Conservation (phyloP, 2,329 filamentous ascomycete genomes). For the Claviceps sp. region DNA sequence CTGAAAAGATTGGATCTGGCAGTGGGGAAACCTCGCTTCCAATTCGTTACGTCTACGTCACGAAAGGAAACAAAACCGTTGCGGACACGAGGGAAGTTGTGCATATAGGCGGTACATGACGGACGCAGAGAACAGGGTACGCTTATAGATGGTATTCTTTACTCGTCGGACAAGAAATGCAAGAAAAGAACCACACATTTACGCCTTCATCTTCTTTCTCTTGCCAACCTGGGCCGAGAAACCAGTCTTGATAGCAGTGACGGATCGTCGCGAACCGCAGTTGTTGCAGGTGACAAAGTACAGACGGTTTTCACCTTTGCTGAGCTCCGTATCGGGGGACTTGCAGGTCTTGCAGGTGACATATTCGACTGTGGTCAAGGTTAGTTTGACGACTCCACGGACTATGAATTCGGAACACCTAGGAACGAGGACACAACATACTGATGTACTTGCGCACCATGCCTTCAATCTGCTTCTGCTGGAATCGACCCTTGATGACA, state of each 20-base stretch:
- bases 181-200: conserved; percentile 22
- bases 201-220: conserved; percentile 87
- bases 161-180: background rate
- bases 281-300: conserved; percentile 96
- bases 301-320: conserved; percentile 97
- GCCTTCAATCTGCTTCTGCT: conserved; percentile 98
- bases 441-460: conserved; percentile 90
- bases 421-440: conserved; percentile 29
- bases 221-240: conserved; percentile 99
- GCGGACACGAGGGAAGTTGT: background rate
- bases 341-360: conserved; percentile 98
- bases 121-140: background rate
- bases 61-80: background rate
- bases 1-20: too few relatives aligned
- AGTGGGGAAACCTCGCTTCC: too few relatives aligned
- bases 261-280: conserved; percentile 69
- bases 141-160: background rate
- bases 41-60: background rate
- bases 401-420: background rate
- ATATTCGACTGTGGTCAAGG: conserved; percentile 59
- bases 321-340: conserved; percentile 86
- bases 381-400: background rate
- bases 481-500: conserved; percentile 99
- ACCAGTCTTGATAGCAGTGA: conserved; percentile 98
- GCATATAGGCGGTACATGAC: too few relatives aligned